Evolutionary conservation across 441 rosid species (phyloP), one percentile per base, ranked within the genome.

Genomic region (Erysimum cheiri): DNA sequence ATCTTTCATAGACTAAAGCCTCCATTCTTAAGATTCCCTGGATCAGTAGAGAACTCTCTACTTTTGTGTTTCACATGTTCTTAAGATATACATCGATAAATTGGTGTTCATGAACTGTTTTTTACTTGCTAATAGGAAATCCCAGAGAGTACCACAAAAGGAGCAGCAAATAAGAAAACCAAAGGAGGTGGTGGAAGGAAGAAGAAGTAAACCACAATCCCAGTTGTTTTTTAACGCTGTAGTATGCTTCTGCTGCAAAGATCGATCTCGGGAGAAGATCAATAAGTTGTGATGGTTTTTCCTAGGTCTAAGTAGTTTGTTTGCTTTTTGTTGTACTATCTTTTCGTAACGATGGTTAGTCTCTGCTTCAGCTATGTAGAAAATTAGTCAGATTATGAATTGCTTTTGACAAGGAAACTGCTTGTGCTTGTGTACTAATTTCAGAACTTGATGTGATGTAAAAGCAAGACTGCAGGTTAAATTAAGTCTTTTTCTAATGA

Each of bases 151-250:
- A 75, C 70, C 49, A 57, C 76, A 10, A 90, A 84, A 73, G 87
- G 72, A 74, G 70, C 82, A 26, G 37, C 71, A 66, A 85, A 82
- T 69, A 90, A 87, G 70, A 88, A 86, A 79, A 41, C 83, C 3
- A 86, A 88, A 79, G 88, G 80, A 56, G 85, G 77, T 72, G 88
- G 89, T 71, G 88, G 80, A 29, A 86, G 56, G 84, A 92, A 82
- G 84, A 90, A 84, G 85, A 82, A 89, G 72, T 85, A 86, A 57
- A 69, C 10, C 31, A 49, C 49, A 2, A 50, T 43, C 37, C 65
- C 26, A 63, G 24, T n/a, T 40, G 14, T n/a, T n/a, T 54, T 35
- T 10, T 5, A 22, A 35, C 40, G 39, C 32, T 50, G 58, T 43
- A 41, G 10, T 32, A 31, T 14, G 33, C 14, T 60, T 60, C 43